Base-by-base conservation (phyloP, 495 filamentous ascomycete species). In the Penicillium antarcticum region DNA sequence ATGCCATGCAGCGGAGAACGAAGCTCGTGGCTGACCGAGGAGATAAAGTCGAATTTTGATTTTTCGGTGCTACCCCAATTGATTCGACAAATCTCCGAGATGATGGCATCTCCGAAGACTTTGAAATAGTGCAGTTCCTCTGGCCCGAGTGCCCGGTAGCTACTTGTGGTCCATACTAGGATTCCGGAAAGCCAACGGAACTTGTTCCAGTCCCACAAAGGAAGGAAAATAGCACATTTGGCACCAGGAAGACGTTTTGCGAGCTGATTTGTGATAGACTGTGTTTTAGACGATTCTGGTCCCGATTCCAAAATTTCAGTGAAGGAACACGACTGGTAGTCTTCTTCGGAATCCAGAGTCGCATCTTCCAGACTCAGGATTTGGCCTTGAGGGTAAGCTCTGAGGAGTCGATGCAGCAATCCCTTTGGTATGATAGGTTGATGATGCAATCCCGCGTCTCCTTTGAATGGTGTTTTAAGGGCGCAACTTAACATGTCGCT, bases 11-110 rank as follows among this genome's bases (percentile, higher is more conserved):
- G 63, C 0, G 87, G 87, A 0, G 80, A 86, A 0, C 87, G 79
- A 16, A 91, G 71, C 53, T 91, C 87, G 59, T 91, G 87, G 26
- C 82, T 87, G 21, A 91, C 78, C 10, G 82, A 87, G 0, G 83
- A 83, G 26, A 91, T 82, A 47, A 90, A 84, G 48, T 86, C 85
- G 2, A 81, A 78, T 56, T 91, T 90, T 21, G 80, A 76, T 44
- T 69, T 73, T 43, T 83, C 77, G 10, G 71, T 74, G 14, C 51
- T 60, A n/a, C 61, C 66, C 45, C 73, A 76, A 43, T 80, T 67
- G 4, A 84, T 54, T 21, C 80, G 77, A 0, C 76, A 74, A 1
- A 86, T 75, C 52, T 85, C 81, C 4, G 80, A 80, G 63, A 84
- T 81, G 39, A 85, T 72, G 3, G 75, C 75, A 46, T 84, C 80